Evolutionary conservation across 1,284 basidiomycete genomes (phyloP), one percentile per base, ranked within the genome.

Genomic region (Malassezia restricta): DNA sequence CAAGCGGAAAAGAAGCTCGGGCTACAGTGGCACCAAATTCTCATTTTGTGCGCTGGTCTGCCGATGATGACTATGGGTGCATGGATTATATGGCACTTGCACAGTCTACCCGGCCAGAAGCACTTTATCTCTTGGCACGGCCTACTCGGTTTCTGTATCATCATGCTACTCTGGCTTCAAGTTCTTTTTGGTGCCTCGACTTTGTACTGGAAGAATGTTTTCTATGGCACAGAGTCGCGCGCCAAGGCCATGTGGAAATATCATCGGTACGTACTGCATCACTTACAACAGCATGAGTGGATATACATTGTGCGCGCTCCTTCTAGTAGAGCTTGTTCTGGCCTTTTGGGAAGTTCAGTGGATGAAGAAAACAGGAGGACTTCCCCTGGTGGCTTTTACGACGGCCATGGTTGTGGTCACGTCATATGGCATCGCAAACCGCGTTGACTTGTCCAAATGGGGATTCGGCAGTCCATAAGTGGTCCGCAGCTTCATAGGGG

Each of bases 61-160:
- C 51, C 51, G 6, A 8, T 53, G 1, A 17, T 53, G 3, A 47
- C 51, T 8, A 8, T 27, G 0, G 51, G 51, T 7, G 51, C 40
- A 12, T 53, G 45, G 41, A 28, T 54, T 28, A 49, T 54, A 40
- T 54, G 51, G 51, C 29, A 48, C 11, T 12, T 35, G 20, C 51
- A 54, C 15, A 8, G 9, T 3, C 28, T 30, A 11, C 51, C 51
- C 1, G 51, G 51, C 7, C 27, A 29, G 8, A 29, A 49, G 24
- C 51, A 54, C 30, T 54, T 54, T 24, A 49, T 54, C 17, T 54
- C 51, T 14, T 43, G 40, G 35, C 51, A 54, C 30, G 51, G 51
- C 3, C 29, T 40, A 5, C 31, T 54, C 3, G 51, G 51, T 31
- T 32, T 24, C 3, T 11, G 28, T 11, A 28, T 54, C 8, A 14